A percentile compares a stretch with the other conserved stretches of the same genome.
phyloP scores from a whole-genome alignment of 2,329 filamentous ascomycete species.

The Beauveria sp. region DNA sequence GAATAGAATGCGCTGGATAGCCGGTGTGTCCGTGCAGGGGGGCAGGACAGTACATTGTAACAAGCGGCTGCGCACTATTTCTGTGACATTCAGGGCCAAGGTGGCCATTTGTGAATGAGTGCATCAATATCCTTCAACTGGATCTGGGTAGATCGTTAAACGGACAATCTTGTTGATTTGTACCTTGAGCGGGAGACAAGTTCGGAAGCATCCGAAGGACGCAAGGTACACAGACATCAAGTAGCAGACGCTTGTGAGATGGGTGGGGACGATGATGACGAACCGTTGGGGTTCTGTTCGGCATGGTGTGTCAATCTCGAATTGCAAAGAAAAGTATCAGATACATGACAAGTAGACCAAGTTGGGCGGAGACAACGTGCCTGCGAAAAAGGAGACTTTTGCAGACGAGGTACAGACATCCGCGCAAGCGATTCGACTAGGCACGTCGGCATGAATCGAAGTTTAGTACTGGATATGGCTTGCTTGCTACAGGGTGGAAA shows the following conservation, averaged over 20 bases:
- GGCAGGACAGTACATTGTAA: too few relatives aligned
- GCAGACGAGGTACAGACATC: not conserved
- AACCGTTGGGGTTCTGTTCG: not conserved
- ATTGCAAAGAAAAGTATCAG: not conserved
- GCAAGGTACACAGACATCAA: not conserved
- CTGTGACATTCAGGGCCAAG: too few relatives aligned
- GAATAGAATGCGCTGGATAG: too few relatives aligned
- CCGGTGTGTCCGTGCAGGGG: too few relatives aligned
- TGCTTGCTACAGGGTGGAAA: not conserved
- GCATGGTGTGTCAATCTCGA: not conserved
- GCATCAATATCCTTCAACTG: not conserved
- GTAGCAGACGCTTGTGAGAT: conserved; percentile 3
- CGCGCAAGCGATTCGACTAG: not conserved
- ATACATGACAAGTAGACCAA: not conserved
- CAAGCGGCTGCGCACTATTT: not conserved
- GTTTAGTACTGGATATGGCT: not conserved
- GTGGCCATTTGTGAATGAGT: not conserved
- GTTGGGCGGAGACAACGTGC: not conserved
- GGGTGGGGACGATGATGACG: not conserved
- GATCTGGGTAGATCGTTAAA: not conserved
- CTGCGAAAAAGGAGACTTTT: not conserved
- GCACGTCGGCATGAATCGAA: not conserved
- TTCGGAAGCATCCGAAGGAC: not conserved
- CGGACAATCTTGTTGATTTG: not conserved
- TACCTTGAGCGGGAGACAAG: not conserved